These are phyloP conservation scores for Epichloe uncinata DNA, from an alignment of 2,329 filamentous ascomycete species.

Conservation along the genomic window DNA sequence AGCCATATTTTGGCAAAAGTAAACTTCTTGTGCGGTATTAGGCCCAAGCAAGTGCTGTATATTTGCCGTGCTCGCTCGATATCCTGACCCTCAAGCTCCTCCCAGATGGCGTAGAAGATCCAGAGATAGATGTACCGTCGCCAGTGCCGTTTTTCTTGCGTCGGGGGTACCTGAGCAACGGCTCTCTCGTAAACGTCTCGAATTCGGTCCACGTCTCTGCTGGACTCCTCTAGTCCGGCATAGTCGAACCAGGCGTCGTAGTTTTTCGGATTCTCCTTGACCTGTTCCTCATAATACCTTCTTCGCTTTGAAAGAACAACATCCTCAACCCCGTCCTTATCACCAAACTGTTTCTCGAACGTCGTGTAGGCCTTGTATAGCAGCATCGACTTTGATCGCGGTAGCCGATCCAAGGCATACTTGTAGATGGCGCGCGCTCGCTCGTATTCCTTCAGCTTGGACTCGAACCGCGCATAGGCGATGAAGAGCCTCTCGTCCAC, in stretches of 20 bases:
- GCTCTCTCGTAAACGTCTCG: conserved; percentile 91
- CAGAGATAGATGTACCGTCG: conserved; percentile 93
- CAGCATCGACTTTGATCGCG: conserved; percentile 69
- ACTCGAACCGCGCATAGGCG: conserved; percentile 87
- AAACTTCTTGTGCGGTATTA: conserved; percentile 92
- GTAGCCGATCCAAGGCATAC: conserved; percentile 83
- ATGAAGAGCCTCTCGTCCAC: conserved; percentile 95
- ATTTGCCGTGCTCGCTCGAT: conserved; percentile 70
- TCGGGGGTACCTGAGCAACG: conserved; percentile 88
- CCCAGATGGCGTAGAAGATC: conserved; percentile 94
- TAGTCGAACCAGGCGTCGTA: conserved; percentile 98
- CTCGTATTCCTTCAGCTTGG: conserved; percentile 90
- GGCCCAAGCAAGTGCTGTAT: conserved; percentile 73
- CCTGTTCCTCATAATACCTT: conserved; percentile 85
- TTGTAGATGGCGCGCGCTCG: conserved; percentile 92
- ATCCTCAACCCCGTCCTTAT: conserved; percentile 85
- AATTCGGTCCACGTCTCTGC: conserved; percentile 69
- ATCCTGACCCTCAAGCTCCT: conserved; percentile 78
- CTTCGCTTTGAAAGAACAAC: conserved; percentile 89
- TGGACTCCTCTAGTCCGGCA: conserved; percentile 75
- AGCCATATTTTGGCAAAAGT: conserved; percentile 97
- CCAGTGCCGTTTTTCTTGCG: conserved; percentile 95
- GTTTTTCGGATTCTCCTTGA: conserved; percentile 89
- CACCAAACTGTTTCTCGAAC: conserved; percentile 96
- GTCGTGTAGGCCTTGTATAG: conserved; percentile 92